These are phyloP conservation scores for Solanum bukasovii DNA, from an alignment of 257 asterid species.

Conservation along the genomic window DNA sequence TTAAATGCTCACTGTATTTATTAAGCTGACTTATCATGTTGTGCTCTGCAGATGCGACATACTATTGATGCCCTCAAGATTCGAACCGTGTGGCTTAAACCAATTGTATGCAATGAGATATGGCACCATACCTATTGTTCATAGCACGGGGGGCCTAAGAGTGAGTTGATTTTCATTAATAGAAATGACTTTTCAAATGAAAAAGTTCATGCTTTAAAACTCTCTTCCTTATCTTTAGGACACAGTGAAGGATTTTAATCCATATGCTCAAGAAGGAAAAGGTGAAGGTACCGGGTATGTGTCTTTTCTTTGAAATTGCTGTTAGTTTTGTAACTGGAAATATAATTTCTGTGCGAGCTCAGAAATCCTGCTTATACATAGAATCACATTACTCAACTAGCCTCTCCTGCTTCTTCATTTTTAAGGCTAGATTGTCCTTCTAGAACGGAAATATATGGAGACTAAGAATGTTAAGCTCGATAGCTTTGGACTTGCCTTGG, in stretches of 20 bases:
- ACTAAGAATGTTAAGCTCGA: neutral
- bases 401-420: neutral
- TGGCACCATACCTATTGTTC: conserved; percentile 91
- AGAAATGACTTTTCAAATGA: neutral
- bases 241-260: conserved; percentile 69
- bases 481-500: neutral
- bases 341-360: neutral
- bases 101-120: conserved; percentile 94
- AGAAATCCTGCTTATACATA: neutral
- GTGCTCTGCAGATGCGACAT: conserved; percentile 73
- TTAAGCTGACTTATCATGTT: neutral
- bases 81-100: conserved; percentile 94
- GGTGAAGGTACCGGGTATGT: conserved; percentile 96
- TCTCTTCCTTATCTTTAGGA: conserved; percentile 32
- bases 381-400: neutral
- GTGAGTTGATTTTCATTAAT: conserved; percentile 31
- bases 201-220: neutral
- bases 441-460: neutral
- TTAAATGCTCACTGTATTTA: neutral
- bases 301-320: conserved; percentile 1
- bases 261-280: conserved; percentile 52
- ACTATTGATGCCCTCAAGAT: conserved; percentile 87
- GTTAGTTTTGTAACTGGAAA: neutral
- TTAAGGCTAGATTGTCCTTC: neutral
- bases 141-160: conserved; percentile 85